Evolutionary conservation across 305 asterid species (phyloP), one percentile per base, ranked within the genome.

Genomic region (Fraxinus floribunda): DNA sequence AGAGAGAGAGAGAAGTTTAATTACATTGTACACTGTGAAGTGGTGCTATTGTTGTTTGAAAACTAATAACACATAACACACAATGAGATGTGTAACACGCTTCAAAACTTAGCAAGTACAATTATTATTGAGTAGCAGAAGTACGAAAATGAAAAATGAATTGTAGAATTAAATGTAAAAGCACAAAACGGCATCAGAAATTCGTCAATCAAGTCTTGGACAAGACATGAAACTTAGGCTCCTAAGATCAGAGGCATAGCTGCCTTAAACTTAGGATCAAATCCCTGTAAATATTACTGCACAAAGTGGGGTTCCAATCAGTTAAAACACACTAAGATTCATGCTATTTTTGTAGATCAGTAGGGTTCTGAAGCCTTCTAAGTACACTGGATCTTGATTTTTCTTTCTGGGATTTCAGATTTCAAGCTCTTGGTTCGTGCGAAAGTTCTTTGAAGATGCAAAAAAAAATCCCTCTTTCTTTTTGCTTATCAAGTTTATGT

Each of bases 11-110:
- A 11, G 80, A 78, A 30, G 18, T 13, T 49, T 15, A 26, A 75
- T 62, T 8, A 22, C 71, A 60, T 60, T 60, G 30, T 22, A 60
- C 39, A 68, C 86, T 83, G 86, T 81, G 86, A 89, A 87, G n/a
- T 30, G 44, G 44, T 49, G 78, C 52, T 34, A 4, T 32, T 10
- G 49, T 15, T 77, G 80, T 55, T n/a, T n/a, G 66, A 55, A 55
- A 55, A n/a, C 9, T n/a, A 55, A 55, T 55, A n/a, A n/a, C 35
- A 24, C 73, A 24, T 4, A 64, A 24, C 5, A 64, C 35, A 22
- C 73, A 24, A 3, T 64, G n/a, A 64, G 24, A n/a, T 6, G 66
- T 55, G 66, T 55, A 55, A 64, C 4, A 9, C 2, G n/a, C 73
- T 10, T 64, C 73, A 18, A 75, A 41, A 75, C 64, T 39, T 71